Base-by-base conservation (phyloP, 257 asterid genomes). In the Knoxia roxburghii region DNA sequence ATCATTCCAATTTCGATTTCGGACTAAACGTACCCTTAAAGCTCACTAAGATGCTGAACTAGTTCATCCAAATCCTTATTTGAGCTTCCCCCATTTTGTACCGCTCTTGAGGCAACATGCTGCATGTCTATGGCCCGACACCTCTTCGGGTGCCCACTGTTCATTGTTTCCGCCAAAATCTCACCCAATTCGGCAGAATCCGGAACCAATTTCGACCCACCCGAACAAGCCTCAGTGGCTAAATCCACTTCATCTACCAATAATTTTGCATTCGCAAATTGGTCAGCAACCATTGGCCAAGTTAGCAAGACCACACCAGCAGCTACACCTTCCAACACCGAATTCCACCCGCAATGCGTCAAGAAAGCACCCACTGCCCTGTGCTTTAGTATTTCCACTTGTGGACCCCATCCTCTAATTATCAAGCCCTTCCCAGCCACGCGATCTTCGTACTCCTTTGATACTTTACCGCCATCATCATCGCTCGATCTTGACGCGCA, bases 351-450 rank as follows among this genome's bases (percentile, higher is more conserved):
- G 13, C 76, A 72, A 29, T 65, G 76, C 6, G 61, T 72, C 54
- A 72, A 23, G 32, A 72, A 72, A 17, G 67, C 61, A 51, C 67
- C 73, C 12, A 64, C 64, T 4, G 77, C 67, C 20, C 24, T 29
- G 59, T 78, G 77, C 9, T 20, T 61, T 0, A 74, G 73, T 48
- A 74, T 68, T 2, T 43, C 35, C 18, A 71, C 72, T 20, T 78
- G 80, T 32, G 73, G 77, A 24, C 67, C 75, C 83, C 83, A 78
- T 4, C 77, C 75, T 27, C 68, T 68, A 0, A 75, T 69, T 6
- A 78, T 35, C 24, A 74, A 41, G 2, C 80, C 83, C 57, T 73
- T 78, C 2, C 54, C 48, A 1, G 50, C 71, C 68, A 78, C 73
- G 9, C 65, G 71, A 26, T 71, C 65, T 54, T 68, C 73, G 6